Percentiles rank a stretch among this genome's conserved stretches.
phyloP scores from a whole-genome alignment of 2,329 filamentous ascomycete genomes.

The Epichloe amarillans region DNA sequence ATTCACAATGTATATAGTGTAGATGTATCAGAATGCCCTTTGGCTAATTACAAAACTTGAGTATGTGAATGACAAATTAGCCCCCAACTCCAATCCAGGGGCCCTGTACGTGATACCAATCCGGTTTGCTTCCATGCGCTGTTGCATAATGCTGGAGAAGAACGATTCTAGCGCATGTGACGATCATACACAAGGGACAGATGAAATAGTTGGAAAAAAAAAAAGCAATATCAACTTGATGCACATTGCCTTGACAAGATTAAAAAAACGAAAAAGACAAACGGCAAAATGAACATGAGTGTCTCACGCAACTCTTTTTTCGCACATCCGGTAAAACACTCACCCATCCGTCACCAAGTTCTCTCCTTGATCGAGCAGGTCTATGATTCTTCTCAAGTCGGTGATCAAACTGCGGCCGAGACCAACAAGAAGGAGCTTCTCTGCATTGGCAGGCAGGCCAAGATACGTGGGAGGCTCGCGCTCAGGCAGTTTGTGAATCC shows the following conservation, averaged over 20 bases:
- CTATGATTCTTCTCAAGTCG: conserved; percentile 73
- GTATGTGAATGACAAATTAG: neutral
- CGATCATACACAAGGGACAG: too few species aligned
- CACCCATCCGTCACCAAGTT: conserved; percentile 59
- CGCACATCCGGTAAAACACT: neutral
- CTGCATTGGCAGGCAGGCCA: conserved; percentile 85
- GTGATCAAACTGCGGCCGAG: conserved; percentile 74
- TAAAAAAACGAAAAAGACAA: too few species aligned
- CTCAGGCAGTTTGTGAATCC: conserved; percentile 87
- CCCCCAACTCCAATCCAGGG: neutral
- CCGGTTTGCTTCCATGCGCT: neutral
- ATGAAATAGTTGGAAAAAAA: too few species aligned
- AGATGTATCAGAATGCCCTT: neutral
- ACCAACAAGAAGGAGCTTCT: conserved; percentile 85
- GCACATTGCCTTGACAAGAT: too few species aligned
- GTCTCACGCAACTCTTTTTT: conserved; percentile 5
- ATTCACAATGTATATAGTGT: too few species aligned
- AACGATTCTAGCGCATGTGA: neutral
- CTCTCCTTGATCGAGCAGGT: conserved; percentile 87
- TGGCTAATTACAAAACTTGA: neutral
- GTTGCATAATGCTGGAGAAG: neutral
- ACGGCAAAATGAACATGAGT: too few species aligned
- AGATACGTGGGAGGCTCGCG: conserved; percentile 92
- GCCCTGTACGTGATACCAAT: neutral
- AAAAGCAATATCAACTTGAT: too few species aligned